Percentiles rank a stretch among this genome's conserved stretches.
phyloP scores from a whole-genome alignment of 208 protist genomes.

The Novymonas esmeraldas region DNA sequence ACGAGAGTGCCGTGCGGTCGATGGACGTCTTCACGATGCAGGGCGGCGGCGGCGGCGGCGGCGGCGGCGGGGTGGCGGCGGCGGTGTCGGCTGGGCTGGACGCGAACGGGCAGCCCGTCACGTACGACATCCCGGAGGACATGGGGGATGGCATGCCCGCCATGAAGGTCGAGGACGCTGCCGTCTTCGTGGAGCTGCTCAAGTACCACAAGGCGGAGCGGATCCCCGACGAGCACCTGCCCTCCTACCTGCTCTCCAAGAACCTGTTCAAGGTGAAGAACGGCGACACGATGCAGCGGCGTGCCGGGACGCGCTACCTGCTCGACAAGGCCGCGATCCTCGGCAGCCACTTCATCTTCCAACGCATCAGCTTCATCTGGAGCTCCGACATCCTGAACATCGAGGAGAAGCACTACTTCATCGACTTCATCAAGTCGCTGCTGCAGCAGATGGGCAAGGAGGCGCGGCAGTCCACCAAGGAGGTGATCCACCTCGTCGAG shows the following conservation, averaged over 20 bases:
- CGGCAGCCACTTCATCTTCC: conserved; percentile 97
- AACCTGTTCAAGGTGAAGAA: conserved; percentile 99
- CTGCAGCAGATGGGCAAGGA: conserved; percentile 98
- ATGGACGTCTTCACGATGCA: conserved; percentile 60
- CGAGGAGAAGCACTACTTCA: conserved; percentile 98
- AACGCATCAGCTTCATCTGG: conserved; percentile 98
- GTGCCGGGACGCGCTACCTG: conserved; percentile 95
- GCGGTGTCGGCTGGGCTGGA: conserved; percentile 34
- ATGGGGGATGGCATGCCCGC: conserved; percentile 93
- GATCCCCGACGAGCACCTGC: conserved; percentile 91
- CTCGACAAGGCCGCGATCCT: conserved; percentile 98
- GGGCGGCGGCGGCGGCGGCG: conserved; percentile 7
- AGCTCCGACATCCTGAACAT: conserved; percentile 97
- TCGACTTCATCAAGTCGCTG: conserved; percentile 99
- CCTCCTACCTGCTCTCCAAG: conserved; percentile 97
- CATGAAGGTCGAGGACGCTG: conserved; percentile 97
- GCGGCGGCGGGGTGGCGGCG: conserved; percentile 10
- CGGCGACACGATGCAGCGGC: conserved; percentile 97
- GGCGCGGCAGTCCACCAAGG: conserved; percentile 97
- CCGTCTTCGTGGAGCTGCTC: conserved; percentile 96
- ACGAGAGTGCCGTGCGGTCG: conserved; percentile 75
- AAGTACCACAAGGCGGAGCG: conserved; percentile 85
- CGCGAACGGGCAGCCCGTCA: conserved; percentile 33
- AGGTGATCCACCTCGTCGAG: conserved; percentile 99
- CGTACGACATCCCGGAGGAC: conserved; percentile 87